Evolutionary conservation across 2,329 filamentous ascomycete species (phyloP), one percentile per base, ranked within the genome.

Genomic region (Fulvia fulva): DNA sequence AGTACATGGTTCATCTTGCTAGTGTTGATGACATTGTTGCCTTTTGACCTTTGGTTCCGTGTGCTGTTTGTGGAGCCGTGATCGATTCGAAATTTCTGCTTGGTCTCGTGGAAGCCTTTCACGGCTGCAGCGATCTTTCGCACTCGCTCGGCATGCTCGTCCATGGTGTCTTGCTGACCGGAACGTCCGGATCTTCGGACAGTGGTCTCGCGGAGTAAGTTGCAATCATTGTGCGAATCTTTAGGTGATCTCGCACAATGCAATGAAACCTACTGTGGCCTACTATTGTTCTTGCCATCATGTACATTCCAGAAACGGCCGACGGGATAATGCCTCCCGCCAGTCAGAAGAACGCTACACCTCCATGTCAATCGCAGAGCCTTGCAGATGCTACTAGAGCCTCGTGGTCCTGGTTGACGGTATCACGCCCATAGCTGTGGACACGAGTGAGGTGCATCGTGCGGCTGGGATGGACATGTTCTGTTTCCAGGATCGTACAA

Each of bases 61-160:
- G 81, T 83, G 51, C 77, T 80, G 51, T 83, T 81, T 2, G 82
- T 84, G 3, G 77, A 80, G 57, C 82, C 81, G 73, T 84, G 82
- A 65, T 79, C 81, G 57, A 83, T 80, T 11, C 81, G 76, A 64
- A 82, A 84, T 6, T 76, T 74, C 21, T 75, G 73, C 64, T 67
- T 72, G 14, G 70, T 70, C n/a, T 74, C 68, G 68, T 80, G 69
- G 70, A 83, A 84, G 11, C 44, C 52, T 11, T 37, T 55, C 25
- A 9, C 43, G 11, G 43, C 37, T 7, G 14, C 8, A 19, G 37
- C 37, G 14, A 41, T 41, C 37, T 41, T 7, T 16, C 37, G 37
- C 37, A n/a, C 37, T 41, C 37, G 37, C 14, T 41, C 37, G 8
- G 37, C 37, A 7, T 41, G 37, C 16, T 16, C 37, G 37, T 41